Evolutionary conservation across 2,329 filamentous ascomycete genomes (phyloP), one percentile per base, ranked within the genome.

Genomic region (Xylaria sp.): DNA sequence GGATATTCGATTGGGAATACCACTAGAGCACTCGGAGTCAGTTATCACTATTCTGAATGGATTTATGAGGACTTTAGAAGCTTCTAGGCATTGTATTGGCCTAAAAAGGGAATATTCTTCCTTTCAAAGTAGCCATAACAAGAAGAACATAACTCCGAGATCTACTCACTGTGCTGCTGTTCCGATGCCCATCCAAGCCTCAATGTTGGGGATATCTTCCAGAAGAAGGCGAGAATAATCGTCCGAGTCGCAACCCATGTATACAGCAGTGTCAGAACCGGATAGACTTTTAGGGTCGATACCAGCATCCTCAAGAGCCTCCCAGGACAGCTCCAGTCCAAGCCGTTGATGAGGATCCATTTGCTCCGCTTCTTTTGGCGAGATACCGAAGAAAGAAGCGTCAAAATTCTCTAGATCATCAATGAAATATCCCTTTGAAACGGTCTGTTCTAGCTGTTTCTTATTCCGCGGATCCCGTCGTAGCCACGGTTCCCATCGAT

Each of bases 221-320:
- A 81, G 70, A 1, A 81, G 42, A 1, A 79, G 72, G 50, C 75
- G 75, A 5, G 74, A 74, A 62, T 82, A 82, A 65, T 82, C 80
- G 60, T 80, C 76, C 1, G 76, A 76, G 61, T 77, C 74, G 1
- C 78, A 74, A 3, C 78, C 78, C 73, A 74, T 75, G 62, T 69
- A 80, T 1, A 79, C 77, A 1, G 74, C 72, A 1, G 78, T 78
- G 59, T 77, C 66, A 0, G 59, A 72, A 1, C 78, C 75, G 24
- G 67, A 64, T 21, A 80, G 67, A 4, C 39, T 63, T 24, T 88
- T 4, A 85, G 86, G 12, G 88, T 86, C 71, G 67, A 69, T 69
- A 2, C 67, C 67, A n/a, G 67, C 67, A 48, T 69, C 42, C 24
- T 69, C 68, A 24, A 71, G 66, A 2, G 69, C 69, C 21, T 69